These are phyloP conservation scores for Hypoxylon sp. DNA, from an alignment of 2,329 filamentous ascomycete species.

Conservation along the genomic window DNA sequence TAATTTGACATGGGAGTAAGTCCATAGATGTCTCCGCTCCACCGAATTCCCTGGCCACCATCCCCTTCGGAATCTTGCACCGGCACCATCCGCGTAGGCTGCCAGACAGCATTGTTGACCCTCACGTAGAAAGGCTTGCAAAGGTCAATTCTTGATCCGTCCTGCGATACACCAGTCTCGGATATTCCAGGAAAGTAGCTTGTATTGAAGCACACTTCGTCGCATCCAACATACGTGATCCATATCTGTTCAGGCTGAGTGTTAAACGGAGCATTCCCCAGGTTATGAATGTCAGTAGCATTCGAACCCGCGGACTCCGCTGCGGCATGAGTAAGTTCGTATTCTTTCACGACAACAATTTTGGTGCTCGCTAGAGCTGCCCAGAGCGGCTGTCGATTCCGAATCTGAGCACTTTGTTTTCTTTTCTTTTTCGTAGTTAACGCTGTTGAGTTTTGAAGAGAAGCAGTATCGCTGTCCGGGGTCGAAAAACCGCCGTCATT, in stretches of 20 bases:
- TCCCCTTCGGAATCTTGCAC: slow-evolving; percentile 58
- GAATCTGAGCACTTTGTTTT: slow-evolving; percentile 91
- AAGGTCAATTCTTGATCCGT: slow-evolving; percentile 70
- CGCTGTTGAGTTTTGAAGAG: slow-evolving; percentile 68
- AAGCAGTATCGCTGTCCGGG: slow-evolving; percentile 68
- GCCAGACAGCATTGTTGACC: slow-evolving; percentile 85
- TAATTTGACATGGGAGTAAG: slow-evolving; percentile 82
- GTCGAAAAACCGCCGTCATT: slow-evolving; percentile 66
- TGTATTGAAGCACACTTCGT: slow-evolving; percentile 83
- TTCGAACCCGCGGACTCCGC: slow-evolving; percentile 81
- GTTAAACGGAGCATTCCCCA: slow-evolving; percentile 82
- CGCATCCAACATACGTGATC: slow-evolving; percentile 84
- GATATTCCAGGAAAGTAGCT: slow-evolving; percentile 71
- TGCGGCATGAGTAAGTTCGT: slow-evolving; percentile 83
- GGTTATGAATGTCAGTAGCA: slow-evolving; percentile 81
- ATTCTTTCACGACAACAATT: slow-evolving; percentile 94
- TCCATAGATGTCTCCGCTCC: slow-evolving; percentile 80
- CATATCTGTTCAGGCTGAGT: slow-evolving; percentile 80
- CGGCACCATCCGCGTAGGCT: slow-evolving; percentile 78
- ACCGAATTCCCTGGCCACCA: slow-evolving; percentile 65
- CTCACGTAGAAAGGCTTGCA: slow-evolving; percentile 84
- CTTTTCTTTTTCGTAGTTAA: slow-evolving; percentile 84
- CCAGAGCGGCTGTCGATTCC: slow-evolving; percentile 93
- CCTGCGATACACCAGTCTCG: slow-evolving; percentile 57
- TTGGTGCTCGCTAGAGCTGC: slow-evolving; percentile 95